Evolutionary conservation across 805 yeast species (phyloP).

Genomic region (Clavispora carvajalis): DNA sequence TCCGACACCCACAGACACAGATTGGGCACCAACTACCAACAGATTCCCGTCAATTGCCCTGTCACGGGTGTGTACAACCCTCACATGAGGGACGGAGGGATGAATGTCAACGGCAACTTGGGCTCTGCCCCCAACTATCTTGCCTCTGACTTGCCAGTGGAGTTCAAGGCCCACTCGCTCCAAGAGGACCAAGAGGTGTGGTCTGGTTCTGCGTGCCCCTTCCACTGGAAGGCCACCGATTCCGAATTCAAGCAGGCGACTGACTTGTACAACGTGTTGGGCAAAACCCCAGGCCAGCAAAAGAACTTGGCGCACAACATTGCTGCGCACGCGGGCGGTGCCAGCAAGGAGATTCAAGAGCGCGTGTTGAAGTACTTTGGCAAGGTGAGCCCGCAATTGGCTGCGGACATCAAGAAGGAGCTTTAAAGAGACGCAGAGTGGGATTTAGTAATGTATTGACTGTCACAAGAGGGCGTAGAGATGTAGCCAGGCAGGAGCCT

Average conservation of each 20-base stretch:
- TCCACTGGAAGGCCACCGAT: constrained; percentile 75
- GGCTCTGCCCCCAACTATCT: constrained; percentile 76
- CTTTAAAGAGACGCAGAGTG: neutral
- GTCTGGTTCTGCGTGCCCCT: constrained; percentile 77
- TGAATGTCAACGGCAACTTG: constrained; percentile 57
- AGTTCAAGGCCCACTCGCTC: constrained; percentile 39
- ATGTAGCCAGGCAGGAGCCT: no score
- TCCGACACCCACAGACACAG: constrained; percentile 85
- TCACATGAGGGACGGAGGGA: constrained; percentile 77
- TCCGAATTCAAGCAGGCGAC: constrained; percentile 79
- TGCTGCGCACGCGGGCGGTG: constrained; percentile 65
- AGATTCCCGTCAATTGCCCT: constrained; percentile 90
- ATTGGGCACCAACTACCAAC: constrained; percentile 70
- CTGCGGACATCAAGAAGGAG: constrained; percentile 62
- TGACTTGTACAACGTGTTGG: constrained; percentile 72
- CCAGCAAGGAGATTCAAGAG: constrained; percentile 73
- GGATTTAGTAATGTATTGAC: neutral
- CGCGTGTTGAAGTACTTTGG: constrained; percentile 70
- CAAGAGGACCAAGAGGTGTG: constrained; percentile 74
- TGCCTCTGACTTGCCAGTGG: constrained; percentile 49
- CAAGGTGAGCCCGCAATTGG: constrained; percentile 67
- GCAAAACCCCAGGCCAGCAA: constrained; percentile 77
- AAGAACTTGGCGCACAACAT: constrained; percentile 77
- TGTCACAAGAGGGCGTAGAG: no score
- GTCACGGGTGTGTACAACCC: constrained; percentile 50